These are phyloP conservation scores for Megacollybia marginata DNA, from an alignment of 768 basidiomycete species.

Conservation along the genomic window DNA sequence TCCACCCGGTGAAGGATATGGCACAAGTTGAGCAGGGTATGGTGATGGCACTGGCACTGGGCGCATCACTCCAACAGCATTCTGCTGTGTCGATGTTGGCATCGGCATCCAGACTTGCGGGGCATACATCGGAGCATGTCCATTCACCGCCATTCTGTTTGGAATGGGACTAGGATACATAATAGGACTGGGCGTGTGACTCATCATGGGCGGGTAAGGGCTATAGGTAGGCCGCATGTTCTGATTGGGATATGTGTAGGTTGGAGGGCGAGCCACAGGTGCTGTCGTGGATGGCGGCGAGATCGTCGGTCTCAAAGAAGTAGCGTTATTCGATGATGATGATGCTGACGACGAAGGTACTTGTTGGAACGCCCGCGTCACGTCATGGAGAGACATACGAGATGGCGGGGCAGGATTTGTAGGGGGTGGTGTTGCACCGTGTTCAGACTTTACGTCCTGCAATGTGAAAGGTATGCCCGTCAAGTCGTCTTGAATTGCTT, in stretches of 20 bases:
- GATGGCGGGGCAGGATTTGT: slow-evolving; percentile 45
- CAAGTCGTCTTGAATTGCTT: slow-evolving; percentile 79
- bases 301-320: slow-evolving; percentile 40
- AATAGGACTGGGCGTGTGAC: slow-evolving; percentile 62
- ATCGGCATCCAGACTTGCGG: slow-evolving; percentile 63
- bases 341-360: slow-evolving; percentile 64
- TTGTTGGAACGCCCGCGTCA: slow-evolving; percentile 82
- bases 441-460: slow-evolving; percentile 83
- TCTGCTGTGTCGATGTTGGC: slow-evolving; percentile 37
- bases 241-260: slow-evolving; percentile 26
- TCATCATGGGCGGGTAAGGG: slow-evolving; percentile 61
- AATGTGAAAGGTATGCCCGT: slow-evolving; percentile 73
- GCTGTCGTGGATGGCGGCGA: slow-evolving; percentile 42
- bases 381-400: slow-evolving; percentile 75
- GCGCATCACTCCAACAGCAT: slow-evolving; percentile 45
- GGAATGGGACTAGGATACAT: slow-evolving; percentile 69
- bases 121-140: slow-evolving; percentile 52
- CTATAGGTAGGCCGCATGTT: slow-evolving; percentile 51
- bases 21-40: slow-evolving; percentile 57
- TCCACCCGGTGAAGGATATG: slow-evolving; percentile 51
- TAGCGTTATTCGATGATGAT: slow-evolving; percentile 22
- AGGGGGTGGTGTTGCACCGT: slow-evolving; percentile 74
- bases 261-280: slow-evolving; percentile 38
- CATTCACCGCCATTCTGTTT: slow-evolving; percentile 52
- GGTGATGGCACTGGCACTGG: slow-evolving; percentile 43